Percentiles rank a stretch among this genome's conserved stretches.
phyloP scores from a whole-genome alignment of 345 rosid genomes.

The Populus deltoides region DNA sequence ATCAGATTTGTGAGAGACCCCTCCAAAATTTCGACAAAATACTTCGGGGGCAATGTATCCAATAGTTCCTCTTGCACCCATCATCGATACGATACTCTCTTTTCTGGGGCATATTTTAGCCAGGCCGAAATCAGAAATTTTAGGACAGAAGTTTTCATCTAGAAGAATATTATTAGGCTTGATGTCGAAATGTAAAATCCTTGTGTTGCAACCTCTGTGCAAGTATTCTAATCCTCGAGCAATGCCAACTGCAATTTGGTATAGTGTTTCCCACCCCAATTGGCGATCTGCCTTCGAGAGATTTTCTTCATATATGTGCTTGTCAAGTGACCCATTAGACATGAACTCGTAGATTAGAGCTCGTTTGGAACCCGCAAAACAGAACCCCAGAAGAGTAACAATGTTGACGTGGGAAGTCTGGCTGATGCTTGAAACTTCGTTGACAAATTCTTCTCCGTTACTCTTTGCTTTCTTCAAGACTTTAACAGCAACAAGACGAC shows the following conservation, averaged over 20 bases:
- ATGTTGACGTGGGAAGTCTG: neutral
- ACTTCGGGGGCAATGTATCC: neutral
- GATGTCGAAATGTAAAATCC: neutral
- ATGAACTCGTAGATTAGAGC: too few relatives aligned
- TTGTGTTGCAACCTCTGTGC: neutral
- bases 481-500: neutral
- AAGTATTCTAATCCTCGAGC: neutral
- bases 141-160: too few relatives aligned
- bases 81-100: neutral
- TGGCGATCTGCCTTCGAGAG: neutral
- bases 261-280: neutral
- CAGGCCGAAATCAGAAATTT: neutral
- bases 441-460: neutral
- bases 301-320: neutral
- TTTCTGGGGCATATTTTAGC: neutral
- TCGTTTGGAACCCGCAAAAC: neutral
- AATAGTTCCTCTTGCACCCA: neutral
- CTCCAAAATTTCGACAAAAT: too few relatives aligned
- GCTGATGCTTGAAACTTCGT: neutral
- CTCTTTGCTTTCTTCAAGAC: neutral
- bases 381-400: neutral
- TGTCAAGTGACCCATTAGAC: neutral
- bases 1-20: neutral
- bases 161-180: neutral
- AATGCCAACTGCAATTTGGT: neutral